A percentile compares a stretch with the other conserved stretches of the same genome.
Conservation (phyloP, 208 protist species). For the Vickermania spadyakhi region DNA sequence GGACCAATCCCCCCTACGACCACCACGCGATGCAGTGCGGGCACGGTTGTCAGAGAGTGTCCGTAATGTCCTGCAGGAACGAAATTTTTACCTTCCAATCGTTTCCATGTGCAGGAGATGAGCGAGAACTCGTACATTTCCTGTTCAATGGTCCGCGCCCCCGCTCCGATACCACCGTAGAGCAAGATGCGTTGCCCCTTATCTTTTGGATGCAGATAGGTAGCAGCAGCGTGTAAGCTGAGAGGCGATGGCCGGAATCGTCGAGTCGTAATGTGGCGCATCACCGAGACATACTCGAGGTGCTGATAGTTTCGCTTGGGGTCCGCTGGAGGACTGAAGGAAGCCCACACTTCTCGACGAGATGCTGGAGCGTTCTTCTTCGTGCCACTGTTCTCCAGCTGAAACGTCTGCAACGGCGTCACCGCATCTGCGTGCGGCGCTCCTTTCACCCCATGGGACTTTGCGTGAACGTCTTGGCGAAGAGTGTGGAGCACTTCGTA, state of each 20-base stretch:
- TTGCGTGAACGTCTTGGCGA: conserved; percentile 13
- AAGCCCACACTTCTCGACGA: conserved; percentile 62
- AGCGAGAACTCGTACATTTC: conserved; percentile 86
- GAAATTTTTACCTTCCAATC: conserved; percentile 64
- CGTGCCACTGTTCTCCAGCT: neutral
- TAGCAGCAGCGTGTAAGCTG: conserved; percentile 44
- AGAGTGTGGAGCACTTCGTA: conserved; percentile 42
- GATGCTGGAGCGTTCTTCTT: conserved; percentile 6
- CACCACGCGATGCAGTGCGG: conserved; percentile 39
- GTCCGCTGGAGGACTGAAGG: conserved; percentile 27
- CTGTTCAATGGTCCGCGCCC: conserved; percentile 26
- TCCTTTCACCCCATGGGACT: neutral
- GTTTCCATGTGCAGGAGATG: conserved; percentile 60
- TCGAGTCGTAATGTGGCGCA: conserved; percentile 25
- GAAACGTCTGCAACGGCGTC: neutral
- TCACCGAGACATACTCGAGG: conserved; percentile 48
- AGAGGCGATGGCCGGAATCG: conserved; percentile 64
- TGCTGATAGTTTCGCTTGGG: conserved; percentile 36
- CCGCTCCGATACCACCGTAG: conserved; percentile 53
- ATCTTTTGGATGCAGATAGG: conserved; percentile 45
- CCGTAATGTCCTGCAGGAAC: conserved; percentile 67
- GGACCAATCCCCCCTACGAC: conserved; percentile 71
- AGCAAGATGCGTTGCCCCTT: conserved; percentile 67
- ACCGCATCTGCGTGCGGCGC: too few species aligned
- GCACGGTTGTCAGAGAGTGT: conserved; percentile 54